Conservation (phyloP, 371 early-diverging fungal genomes). For the Dichotomocladium elegans region DNA sequence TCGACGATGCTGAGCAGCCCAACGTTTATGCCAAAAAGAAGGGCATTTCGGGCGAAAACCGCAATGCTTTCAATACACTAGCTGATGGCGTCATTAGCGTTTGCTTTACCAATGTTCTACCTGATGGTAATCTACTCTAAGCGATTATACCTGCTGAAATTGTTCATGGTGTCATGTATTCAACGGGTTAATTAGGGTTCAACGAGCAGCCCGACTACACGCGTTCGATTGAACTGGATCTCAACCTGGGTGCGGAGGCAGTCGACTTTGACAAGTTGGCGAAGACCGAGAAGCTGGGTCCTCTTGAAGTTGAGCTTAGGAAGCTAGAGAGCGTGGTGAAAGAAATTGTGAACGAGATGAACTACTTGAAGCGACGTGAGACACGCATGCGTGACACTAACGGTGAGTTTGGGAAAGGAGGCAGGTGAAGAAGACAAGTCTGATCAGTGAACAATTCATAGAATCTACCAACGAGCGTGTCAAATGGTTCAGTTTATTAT, state of each 20-base stretch:
- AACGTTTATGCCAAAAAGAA: conserved; percentile 63
- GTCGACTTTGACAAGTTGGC: conserved; percentile 65
- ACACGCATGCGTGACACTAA: conserved; percentile 83
- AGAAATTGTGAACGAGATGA: conserved; percentile 78
- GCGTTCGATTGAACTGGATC: conserved; percentile 67
- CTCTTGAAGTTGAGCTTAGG: conserved; percentile 85
- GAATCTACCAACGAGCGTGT: conserved; percentile 82
- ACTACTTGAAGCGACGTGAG: conserved; percentile 75
- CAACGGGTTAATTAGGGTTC: conserved; percentile 50
- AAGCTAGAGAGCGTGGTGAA: conserved; percentile 73
- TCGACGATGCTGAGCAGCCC: conserved; percentile 55
- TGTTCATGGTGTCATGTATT: not conserved
- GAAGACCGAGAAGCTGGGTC: conserved; percentile 76
- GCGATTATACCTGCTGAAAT: too few relatives aligned
- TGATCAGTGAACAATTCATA: conserved; percentile 10
- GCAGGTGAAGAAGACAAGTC: not conserved
- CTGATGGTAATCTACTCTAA: conserved; percentile 61
- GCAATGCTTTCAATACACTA: conserved; percentile 72
- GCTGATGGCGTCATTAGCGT: conserved; percentile 77
- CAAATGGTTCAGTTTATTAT: conserved; percentile 65
- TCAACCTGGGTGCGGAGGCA: conserved; percentile 88
- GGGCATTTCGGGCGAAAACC: conserved; percentile 49
- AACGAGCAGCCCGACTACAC: conserved; percentile 50
- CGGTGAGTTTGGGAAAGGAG: conserved; percentile 47
- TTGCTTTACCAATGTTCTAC: conserved; percentile 84